Evolutionary conservation across 768 basidiomycete genomes (phyloP), one percentile per base, ranked within the genome.

Genomic region (Nidula microcarpa): DNA sequence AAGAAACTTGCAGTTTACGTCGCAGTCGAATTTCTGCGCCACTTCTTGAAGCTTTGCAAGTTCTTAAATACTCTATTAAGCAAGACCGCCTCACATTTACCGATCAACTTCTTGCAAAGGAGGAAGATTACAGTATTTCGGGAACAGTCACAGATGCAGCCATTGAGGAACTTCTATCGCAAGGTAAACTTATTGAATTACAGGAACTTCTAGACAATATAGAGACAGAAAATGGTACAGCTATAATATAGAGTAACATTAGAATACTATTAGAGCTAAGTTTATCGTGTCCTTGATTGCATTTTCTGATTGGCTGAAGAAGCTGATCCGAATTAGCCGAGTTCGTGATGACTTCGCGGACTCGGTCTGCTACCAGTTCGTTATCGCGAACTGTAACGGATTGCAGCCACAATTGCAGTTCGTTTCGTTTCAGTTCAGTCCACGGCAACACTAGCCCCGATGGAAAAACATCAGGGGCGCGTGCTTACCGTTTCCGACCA

Each of bases 11-110:
- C 35, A 60, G 63, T 18, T 48, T 59, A 6, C 60, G 59, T 16
- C 58, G 62, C 9, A 65, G 52, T 41, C 51, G 54, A 8, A 52
- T 66, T 11, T 61, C 55, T 5, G 49, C 60, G 9, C 39, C 53
- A 1, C 47, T 65, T 4, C 52, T 69, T 33, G 68, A 71, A 47
- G 64, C 58, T 5, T 54, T 68, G 2, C 68, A 70, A 57, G 52
- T 70, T 4, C 58, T 66, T 13, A 72, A 70, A 49, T 67, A 55
- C 37, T 50, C 37, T 9, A 9, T 9, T 39, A 39, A n/a, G n/a
- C 37, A 39, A 39, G 9, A 39, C 8, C 37, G 37, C n/a, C n/a
- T 39, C 8, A 39, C 37, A n/a, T 39, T 39, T 39, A 39, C 37
- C 8, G 37, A 39, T 39, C 9, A 39, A 9, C 8, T 39, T 39